phyloP scores from a whole-genome alignment of 2,329 filamentous ascomycete species.

The Didymellaceae sp. region DNA sequence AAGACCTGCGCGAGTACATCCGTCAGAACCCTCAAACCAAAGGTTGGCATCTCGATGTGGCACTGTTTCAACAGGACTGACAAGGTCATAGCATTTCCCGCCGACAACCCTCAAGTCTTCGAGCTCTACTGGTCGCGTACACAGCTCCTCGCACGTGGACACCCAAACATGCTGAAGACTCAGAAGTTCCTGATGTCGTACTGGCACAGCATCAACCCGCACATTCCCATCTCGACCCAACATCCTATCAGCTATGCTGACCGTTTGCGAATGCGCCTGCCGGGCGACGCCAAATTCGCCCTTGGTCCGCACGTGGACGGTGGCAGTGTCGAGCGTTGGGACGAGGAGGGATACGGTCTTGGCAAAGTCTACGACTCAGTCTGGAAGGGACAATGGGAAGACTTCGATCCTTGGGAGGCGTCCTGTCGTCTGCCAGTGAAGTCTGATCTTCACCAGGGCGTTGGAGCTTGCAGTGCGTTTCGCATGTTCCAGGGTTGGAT shows the following conservation, averaged over 20 bases:
- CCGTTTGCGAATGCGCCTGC: constrained; percentile 60
- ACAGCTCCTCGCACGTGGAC: constrained; percentile 55
- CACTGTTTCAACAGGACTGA: constrained; percentile 10
- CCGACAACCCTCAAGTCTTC: constrained; percentile 58
- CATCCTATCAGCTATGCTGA: constrained; percentile 59
- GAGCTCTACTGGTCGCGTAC: constrained; percentile 59
- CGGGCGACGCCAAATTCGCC: constrained; percentile 59
- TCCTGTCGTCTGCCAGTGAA: constrained; percentile 70
- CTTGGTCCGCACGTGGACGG: constrained; percentile 64
- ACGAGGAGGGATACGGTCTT: constrained; percentile 66
- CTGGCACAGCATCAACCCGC: constrained; percentile 55
- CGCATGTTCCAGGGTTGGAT: constrained; percentile 92
- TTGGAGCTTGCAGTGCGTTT: constrained; percentile 84
- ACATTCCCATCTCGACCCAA: constrained; percentile 51
- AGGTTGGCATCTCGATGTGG: constrained; percentile 23
- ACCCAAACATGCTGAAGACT: constrained; percentile 55
- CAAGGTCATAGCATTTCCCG: constrained; percentile 51
- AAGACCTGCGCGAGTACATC: constrained; percentile 54
- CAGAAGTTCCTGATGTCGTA: constrained; percentile 58
- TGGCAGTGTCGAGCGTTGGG: constrained; percentile 60
- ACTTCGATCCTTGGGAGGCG: constrained; percentile 83
- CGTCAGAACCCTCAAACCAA: constrained; percentile 54
- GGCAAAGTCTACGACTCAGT: constrained; percentile 75
- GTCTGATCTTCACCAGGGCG: constrained; percentile 78
- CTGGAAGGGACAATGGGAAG: constrained; percentile 77